Percentiles rank a stretch among this genome's conserved stretches.
Evolutionary conservation across 495 filamentous ascomycete genomes (phyloP).

Genomic region (Amorphotheca resinae): DNA sequence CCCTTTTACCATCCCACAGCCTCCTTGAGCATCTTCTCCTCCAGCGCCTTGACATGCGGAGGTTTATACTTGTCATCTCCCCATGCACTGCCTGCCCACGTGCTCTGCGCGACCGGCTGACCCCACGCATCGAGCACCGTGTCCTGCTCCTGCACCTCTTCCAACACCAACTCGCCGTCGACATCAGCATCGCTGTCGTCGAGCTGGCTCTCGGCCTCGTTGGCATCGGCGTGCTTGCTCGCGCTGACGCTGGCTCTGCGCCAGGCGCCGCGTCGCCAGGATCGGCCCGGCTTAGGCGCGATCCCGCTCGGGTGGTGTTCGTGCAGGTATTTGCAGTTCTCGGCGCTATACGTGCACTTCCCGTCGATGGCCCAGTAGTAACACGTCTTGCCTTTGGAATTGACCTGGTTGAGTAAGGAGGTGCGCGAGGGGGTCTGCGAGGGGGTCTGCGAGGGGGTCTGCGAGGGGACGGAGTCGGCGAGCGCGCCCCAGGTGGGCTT

Average conservation of each 20-base stretch:
- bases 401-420: background rate
- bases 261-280: background rate
- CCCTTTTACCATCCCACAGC: conserved; percentile 2
- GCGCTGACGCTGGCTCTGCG: background rate
- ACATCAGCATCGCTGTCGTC: background rate
- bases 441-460: background rate
- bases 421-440: background rate
- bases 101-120: background rate
- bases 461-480: background rate
- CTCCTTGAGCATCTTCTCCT: background rate
- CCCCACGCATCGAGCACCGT: background rate
- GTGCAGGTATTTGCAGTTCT: conserved; percentile 4
- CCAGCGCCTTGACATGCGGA: conserved; percentile 4
- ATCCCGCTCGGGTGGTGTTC: background rate
- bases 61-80: conserved; percentile 5
- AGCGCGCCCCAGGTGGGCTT: conserved; percentile 7
- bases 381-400: conserved; percentile 1
- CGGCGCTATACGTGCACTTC: background rate
- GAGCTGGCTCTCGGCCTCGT: background rate
- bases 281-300: background rate
- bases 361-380: conserved; percentile 2
- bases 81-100: background rate
- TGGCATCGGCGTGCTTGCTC: background rate
- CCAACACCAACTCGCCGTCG: background rate
- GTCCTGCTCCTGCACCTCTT: background rate